Evolutionary conservation across 2,329 filamentous ascomycete genomes (phyloP), one percentile per base, ranked within the genome.

Genomic region (Neocucurbitaria cava): DNA sequence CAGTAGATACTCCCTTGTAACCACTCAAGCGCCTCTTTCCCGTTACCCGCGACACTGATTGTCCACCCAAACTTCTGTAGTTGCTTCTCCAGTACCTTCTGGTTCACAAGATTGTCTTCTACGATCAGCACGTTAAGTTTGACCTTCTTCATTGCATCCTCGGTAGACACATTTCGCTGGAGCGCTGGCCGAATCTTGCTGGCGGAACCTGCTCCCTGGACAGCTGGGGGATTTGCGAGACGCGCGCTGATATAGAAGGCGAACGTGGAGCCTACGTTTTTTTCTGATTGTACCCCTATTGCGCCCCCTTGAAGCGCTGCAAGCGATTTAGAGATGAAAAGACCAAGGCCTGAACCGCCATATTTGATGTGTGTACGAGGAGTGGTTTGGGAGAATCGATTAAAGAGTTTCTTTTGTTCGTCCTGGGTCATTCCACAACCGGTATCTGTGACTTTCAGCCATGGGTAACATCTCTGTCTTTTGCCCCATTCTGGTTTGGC

Each of bases 81-180:
- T 24, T 78, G 76, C 53, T 74, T 77, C 17, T 66, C 60, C 17
- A 79, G 66, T 3, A 79, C 76, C 13, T 70, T 72, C 47, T 79
- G 76, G 46, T 79, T 79, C 38, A 78, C 66, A 5, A 77, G 51
- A 41, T 79, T 78, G 49, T 79, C 77, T 53, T 73, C 71, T 2
- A 76, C 73, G 1, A 76, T 65, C 0, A 75, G 59, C 1, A 75
- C 65, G 28, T 66, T 64, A 4, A 70, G 51, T 10, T 49, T 57
- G 15, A 59, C 49, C 0, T 36, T 51, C 15, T 56, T 64, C 66
- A 69, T 68, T 3, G 58, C 67, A 7, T 62, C 52, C 21, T 69
- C 66, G 2, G 54, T 52, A 18, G 66, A 64, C 31, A 55, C 36
- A 2, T 46, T 60, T 26, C 53, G 56, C 3, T 50, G 47, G 3